Conservation (phyloP, 2,329 filamentous ascomycete species). For the Paraconiothyrium sp. region DNA sequence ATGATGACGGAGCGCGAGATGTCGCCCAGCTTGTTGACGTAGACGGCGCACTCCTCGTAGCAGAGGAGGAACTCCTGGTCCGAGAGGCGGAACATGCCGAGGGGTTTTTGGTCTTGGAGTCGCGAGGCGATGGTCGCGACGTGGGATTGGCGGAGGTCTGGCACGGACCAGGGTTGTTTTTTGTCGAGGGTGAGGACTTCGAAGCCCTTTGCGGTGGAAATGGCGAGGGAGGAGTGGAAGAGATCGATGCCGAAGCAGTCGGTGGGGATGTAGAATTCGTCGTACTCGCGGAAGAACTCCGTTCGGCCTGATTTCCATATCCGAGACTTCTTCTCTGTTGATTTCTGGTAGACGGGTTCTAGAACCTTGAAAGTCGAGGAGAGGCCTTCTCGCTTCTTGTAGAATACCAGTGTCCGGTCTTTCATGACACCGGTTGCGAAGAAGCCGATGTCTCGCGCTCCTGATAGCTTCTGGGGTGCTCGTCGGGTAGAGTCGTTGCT, state of each 20-base stretch:
- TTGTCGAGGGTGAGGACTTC: constrained; percentile 97
- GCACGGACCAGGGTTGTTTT: constrained; percentile 93
- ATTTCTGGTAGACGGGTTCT: constrained; percentile 94
- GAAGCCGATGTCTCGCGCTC: constrained; percentile 92
- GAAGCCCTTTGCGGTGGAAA: constrained; percentile 89
- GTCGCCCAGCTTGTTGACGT: constrained; percentile 97
- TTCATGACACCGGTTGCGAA: constrained; percentile 98
- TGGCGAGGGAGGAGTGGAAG: constrained; percentile 92
- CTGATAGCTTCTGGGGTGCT: constrained; percentile 89
- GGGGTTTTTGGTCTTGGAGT: constrained; percentile 81
- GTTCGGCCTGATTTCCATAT: constrained; percentile 77
- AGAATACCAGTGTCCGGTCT: constrained; percentile 91
- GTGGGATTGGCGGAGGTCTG: constrained; percentile 80
- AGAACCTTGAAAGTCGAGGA: constrained; percentile 97
- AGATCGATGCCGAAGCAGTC: constrained; percentile 96
- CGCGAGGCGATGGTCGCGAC: constrained; percentile 86
- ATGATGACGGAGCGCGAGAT: constrained; percentile 94
- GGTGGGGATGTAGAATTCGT: constrained; percentile 97
- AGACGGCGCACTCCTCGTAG: constrained; percentile 96
- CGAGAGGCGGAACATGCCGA: constrained; percentile 95
- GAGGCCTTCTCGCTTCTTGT: constrained; percentile 93
- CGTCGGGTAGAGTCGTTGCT: constrained; percentile 78
- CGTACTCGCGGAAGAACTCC: constrained; percentile 97
- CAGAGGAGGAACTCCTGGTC: constrained; percentile 83
- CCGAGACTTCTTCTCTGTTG: constrained; percentile 81